Percentiles rank a stretch among this genome's conserved stretches.
Conservation (phyloP, 2,329 filamentous ascomycete species). For the Microcyclospora pomicola region DNA sequence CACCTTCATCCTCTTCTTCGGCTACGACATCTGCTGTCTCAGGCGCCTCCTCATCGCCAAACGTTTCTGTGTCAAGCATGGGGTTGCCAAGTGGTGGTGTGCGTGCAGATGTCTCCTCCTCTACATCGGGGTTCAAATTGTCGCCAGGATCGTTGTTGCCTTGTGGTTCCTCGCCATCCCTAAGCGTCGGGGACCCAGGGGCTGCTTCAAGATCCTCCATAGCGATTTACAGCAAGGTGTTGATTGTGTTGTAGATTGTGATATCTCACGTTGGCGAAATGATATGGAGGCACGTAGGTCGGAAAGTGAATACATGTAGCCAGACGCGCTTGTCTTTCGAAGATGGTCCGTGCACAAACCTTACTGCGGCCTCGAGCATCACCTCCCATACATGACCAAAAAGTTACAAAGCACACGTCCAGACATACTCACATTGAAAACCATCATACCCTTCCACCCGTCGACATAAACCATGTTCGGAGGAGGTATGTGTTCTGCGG, state of each 20-base stretch:
- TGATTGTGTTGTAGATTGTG: neutral
- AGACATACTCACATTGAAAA: too few relatives aligned
- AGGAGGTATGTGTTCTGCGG: conserved; percentile 37
- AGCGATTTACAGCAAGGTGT: neutral
- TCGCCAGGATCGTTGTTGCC: conserved; percentile 34
- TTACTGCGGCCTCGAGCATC: too few relatives aligned
- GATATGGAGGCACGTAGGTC: too few relatives aligned
- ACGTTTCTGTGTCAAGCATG: conserved; percentile 32
- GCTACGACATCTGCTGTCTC: conserved; percentile 9
- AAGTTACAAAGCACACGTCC: too few relatives aligned
- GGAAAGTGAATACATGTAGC: too few relatives aligned
- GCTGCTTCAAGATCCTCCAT: conserved; percentile 31
- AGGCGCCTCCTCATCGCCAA: conserved; percentile 23
- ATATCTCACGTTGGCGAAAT: neutral
- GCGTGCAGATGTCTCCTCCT: conserved; percentile 31
- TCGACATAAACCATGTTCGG: conserved; percentile 42
- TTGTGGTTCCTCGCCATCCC: conserved; percentile 30
- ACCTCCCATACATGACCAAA: neutral
- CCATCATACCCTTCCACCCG: too few relatives aligned
- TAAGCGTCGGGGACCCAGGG: conserved; percentile 24
- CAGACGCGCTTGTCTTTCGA: neutral
- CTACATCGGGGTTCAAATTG: conserved; percentile 32
- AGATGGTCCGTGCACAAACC: too few relatives aligned
- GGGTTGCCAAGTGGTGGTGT: conserved; percentile 31
- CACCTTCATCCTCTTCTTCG: conserved; percentile 14